Evolutionary conservation across 495 filamentous ascomycete genomes (phyloP).

Genomic region (Xylaria acuta): DNA sequence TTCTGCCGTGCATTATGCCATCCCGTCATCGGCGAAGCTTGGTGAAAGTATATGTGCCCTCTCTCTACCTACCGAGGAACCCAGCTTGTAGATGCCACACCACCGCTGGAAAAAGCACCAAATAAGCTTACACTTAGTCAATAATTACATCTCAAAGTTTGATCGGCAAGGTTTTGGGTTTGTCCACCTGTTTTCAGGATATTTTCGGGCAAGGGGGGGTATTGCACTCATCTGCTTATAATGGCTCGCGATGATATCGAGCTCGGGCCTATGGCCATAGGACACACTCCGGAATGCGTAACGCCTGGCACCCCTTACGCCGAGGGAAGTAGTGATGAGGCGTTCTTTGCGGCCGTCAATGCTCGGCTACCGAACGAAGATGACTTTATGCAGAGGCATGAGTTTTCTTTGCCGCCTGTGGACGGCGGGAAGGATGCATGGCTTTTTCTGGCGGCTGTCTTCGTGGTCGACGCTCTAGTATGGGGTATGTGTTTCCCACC

Average conservation of each 20-base stretch:
- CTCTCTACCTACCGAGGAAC: neutral
- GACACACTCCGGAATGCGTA: slow-evolving; percentile 20
- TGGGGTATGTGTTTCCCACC: slow-evolving; percentile 55
- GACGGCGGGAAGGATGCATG: slow-evolving; percentile 65
- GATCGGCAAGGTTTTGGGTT: neutral
- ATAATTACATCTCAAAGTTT: slow-evolving; percentile 4
- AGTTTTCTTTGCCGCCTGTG: slow-evolving; percentile 54
- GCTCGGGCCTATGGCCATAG: neutral
- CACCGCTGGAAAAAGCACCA: neutral
- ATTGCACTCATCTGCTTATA: neutral
- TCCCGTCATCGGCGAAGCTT: slow-evolving; percentile 25
- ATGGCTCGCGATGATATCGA: slow-evolving; percentile 21
- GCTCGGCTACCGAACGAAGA: slow-evolving; percentile 1
- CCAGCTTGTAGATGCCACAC: neutral
- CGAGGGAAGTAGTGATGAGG: neutral
- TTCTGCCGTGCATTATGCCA: slow-evolving; percentile 8
- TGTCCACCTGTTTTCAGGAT: neutral
- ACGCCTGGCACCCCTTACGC: slow-evolving; percentile 9
- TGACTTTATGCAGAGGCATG: slow-evolving; percentile 24
- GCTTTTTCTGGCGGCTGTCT: slow-evolving; percentile 62
- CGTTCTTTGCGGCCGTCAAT: slow-evolving; percentile 5
- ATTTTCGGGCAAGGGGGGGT: neutral
- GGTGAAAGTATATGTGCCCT: slow-evolving; percentile 8
- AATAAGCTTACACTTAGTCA: neutral
- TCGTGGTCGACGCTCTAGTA: slow-evolving; percentile 62